Conservation (phyloP, 2,329 filamentous ascomycete species). For the Rachicladosporium sp. region DNA sequence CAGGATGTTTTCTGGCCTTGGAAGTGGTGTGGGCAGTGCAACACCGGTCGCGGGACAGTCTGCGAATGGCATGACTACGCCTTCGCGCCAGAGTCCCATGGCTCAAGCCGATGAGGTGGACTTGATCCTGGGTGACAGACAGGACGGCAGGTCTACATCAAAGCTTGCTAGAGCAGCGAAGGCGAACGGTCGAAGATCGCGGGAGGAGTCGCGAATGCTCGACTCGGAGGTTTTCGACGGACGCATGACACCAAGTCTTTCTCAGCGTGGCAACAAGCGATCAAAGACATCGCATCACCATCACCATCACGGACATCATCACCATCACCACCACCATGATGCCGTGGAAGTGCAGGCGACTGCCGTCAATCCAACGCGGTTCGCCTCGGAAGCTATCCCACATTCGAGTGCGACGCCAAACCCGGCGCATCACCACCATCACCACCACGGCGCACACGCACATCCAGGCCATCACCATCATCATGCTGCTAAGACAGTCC, state of each 20-base stretch:
- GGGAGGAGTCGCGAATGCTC: slow-evolving; percentile 58
- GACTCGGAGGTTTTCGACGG: slow-evolving; percentile 56
- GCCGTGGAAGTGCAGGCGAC: slow-evolving; percentile 16
- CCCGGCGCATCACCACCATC: slow-evolving; percentile 24
- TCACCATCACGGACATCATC: slow-evolving; percentile 47
- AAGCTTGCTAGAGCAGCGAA: too few species aligned
- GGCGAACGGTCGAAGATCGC: slow-evolving; percentile 39
- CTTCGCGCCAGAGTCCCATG: slow-evolving; percentile 28
- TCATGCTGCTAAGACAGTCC: slow-evolving; percentile 21
- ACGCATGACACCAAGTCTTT: slow-evolving; percentile 45
- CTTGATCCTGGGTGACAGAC: neutral
- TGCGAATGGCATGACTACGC: slow-evolving; percentile 42
- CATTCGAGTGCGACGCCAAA: slow-evolving; percentile 16
- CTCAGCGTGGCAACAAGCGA: slow-evolving; percentile 56
- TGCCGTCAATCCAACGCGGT: slow-evolving; percentile 21
- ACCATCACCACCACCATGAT: slow-evolving; percentile 28
- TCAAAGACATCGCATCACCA: slow-evolving; percentile 35
- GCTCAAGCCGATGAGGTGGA: slow-evolving; percentile 19
- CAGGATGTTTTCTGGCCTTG: slow-evolving; percentile 90
- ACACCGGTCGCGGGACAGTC: slow-evolving; percentile 34
- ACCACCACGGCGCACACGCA: slow-evolving; percentile 25
- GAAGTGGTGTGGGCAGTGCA: slow-evolving; percentile 49
- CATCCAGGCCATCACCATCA: slow-evolving; percentile 26
- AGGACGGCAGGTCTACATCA: slow-evolving; percentile 10
- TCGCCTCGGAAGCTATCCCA: slow-evolving; percentile 17